These are phyloP conservation scores for Hyaloscypha hepaticicola DNA, from an alignment of 495 filamentous ascomycete genomes.

Conservation along the genomic window DNA sequence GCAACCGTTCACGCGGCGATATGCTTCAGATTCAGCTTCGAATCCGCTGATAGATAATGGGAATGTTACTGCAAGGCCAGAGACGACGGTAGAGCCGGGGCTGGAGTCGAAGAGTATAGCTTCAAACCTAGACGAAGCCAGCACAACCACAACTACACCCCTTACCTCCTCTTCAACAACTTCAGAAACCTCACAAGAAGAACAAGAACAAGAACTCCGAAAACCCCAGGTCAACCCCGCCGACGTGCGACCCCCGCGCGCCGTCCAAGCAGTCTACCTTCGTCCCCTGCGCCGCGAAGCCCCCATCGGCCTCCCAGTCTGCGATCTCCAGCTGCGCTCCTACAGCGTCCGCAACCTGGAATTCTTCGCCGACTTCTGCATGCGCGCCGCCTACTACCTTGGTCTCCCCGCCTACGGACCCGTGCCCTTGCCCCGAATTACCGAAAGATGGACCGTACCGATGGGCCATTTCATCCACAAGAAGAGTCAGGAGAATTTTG, in stretches of 20 bases:
- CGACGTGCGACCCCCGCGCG: conserved; percentile 58
- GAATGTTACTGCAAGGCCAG: no score
- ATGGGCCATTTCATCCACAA: conserved; percentile 88
- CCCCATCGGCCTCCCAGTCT: conserved; percentile 74
- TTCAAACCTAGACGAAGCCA: neutral
- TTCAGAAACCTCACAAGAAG: neutral
- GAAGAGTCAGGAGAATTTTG: conserved; percentile 97
- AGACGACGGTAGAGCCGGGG: no score
- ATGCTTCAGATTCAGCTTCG: neutral
- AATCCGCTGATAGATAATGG: neutral
- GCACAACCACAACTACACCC: neutral
- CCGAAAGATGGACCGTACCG: conserved; percentile 92
- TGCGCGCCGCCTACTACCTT: conserved; percentile 93
- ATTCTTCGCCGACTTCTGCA: conserved; percentile 92
- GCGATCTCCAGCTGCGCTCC: conserved; percentile 89
- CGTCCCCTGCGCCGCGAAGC: conserved; percentile 75
- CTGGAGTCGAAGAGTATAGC: no score
- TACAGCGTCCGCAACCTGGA: conserved; percentile 89
- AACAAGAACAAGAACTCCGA: no score
- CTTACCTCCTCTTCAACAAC: neutral
- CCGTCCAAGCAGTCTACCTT: conserved; percentile 82
- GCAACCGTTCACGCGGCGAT: neutral
- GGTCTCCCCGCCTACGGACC: conserved; percentile 84
- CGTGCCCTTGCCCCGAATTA: conserved; percentile 81
- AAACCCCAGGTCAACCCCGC: conserved; percentile 17